Base-by-base conservation (phyloP, 2,329 filamentous ascomycete genomes). In the Zymoseptoria brevis region DNA sequence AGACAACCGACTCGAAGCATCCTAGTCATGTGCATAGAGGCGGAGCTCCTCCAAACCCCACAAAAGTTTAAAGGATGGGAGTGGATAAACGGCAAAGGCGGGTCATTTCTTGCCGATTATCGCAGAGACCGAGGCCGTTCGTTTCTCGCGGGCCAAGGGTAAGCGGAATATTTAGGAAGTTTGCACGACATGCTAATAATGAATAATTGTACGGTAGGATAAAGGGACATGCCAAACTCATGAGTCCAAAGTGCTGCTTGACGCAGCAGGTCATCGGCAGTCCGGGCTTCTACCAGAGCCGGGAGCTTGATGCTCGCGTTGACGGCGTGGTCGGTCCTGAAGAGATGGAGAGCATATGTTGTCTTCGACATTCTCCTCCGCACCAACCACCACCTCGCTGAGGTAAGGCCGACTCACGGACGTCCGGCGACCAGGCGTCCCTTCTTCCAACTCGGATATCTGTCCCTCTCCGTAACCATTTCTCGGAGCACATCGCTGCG, bases 11-110 rank as follows among this genome's bases (percentile, higher is more conserved):
- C 54, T 56, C 54, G 30, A 30, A 30, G 7, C 19, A 49, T 26
- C 35, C 54, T 56, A 56, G 54, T 56, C 54, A 50, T 21, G 26
- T 45, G 41, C 54, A 57, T 50, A 57, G 30, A 24, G 54, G 22
- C 24, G 19, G 24, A 45, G 35, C 35, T 45, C 16, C 35, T 45
- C 35, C 35, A 45, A 45, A 45, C 35, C 35, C 35, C 35, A 45
- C 35, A 45, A 45, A 45, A 45, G 35, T 45, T 45, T 41, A 45
- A 45, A 45, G 35, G 35, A 16, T 45, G 13, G 35, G 4, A 45
- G 35, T 45, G 35, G 35, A 45, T 13, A 6, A n/a, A n/a, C 35
- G 35, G 35, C 35, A 45, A 45, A 45, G 35, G 13, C 35, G 35
- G 35, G 16, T 45, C 35, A 5, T 45, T 7, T 45, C 35, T 41